Evolutionary conservation across 352 stramenopile species (phyloP), one percentile per base, ranked within the genome.

Genomic region (Globisporangium takayamanum): DNA sequence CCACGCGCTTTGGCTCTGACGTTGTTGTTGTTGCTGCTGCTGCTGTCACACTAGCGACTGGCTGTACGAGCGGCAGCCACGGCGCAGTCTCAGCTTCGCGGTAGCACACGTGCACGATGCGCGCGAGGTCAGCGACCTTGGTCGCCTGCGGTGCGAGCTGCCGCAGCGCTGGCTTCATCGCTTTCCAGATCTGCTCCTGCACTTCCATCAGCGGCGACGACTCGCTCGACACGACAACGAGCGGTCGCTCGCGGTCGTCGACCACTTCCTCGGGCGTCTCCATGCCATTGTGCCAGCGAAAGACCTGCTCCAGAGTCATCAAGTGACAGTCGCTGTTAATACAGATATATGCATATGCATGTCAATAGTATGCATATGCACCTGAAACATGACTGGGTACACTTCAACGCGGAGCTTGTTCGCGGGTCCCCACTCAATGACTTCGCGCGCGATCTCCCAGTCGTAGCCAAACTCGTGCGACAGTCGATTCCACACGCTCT

Each of bases 361-460:
- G 11, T 7, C 25, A 11, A 15, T 51, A 47, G 14, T 36, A 51
- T 51, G 20, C 25, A 36, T 39, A 39, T 6, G 12, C 18, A 67
- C 78, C 75, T 91, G 76, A 45, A 91, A 92, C 42, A 79, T 55
- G 18, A 84, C 62, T 4, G 80, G 83, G 59, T 95, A 87, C 4
- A 93, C 65, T 42, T 92, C 79, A 15, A 94, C 76, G 33, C 78
- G 36, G n/a, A 74, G 66, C 60, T 73, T 69, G 47, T 60, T 65
- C 15, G 60, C 53, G 1, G 67, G 69, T 18, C 74, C 78, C 30
- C 69, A 70, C 11, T 70, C 53, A 25, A 93, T 63, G 1, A 95
- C 83, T 15, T 69, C 63, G 28, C 85, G 72, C 3, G 72, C 14
- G 53, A 95, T 91, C 63, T 81, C 78, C 73, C 80, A 92, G 58